A percentile compares a stretch with the other conserved stretches of the same genome.
phyloP scores from a whole-genome alignment of 225 moss, liverwort and hornwort genomes.

The Rhytidiadelphus loreus region DNA sequence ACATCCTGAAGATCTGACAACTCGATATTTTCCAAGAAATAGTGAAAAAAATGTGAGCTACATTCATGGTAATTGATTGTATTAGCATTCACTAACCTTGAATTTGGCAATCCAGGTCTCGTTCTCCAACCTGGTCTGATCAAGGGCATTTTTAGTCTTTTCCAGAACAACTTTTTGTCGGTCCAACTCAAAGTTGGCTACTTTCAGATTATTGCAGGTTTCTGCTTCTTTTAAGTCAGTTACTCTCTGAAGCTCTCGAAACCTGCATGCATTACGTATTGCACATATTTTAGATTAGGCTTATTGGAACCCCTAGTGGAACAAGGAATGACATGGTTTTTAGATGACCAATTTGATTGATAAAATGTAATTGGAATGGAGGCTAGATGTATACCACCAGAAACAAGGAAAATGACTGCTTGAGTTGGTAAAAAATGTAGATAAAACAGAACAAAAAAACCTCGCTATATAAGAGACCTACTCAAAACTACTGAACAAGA shows the following conservation, averaged over 20 bases:
- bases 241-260: conserved; percentile 59
- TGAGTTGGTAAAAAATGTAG: not conserved
- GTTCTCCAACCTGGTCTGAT: conserved; percentile 59
- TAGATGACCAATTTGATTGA: not conserved
- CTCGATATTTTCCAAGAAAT: not conserved
- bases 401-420: not conserved
- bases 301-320: not conserved
- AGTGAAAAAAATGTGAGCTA: not conserved
- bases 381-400: not conserved
- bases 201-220: conserved; percentile 32
- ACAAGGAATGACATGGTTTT: not conserved
- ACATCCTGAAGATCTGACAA: too few relatives aligned
- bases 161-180: conserved; percentile 36
- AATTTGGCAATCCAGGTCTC: conserved; percentile 50
- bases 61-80: not conserved
- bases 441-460: not conserved
- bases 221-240: conserved; percentile 33
- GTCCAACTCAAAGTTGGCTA: conserved; percentile 50
- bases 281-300: not conserved
- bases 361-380: not conserved
- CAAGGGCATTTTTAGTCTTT: conserved; percentile 38
- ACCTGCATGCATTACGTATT: conserved; percentile 6
- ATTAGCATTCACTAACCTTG: conserved; percentile 21
- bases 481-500: not conserved
- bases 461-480: not conserved